Evolutionary conservation across 257 asterid genomes (phyloP), one percentile per base, ranked within the genome.

Genomic region (Paulownia fortunei): DNA sequence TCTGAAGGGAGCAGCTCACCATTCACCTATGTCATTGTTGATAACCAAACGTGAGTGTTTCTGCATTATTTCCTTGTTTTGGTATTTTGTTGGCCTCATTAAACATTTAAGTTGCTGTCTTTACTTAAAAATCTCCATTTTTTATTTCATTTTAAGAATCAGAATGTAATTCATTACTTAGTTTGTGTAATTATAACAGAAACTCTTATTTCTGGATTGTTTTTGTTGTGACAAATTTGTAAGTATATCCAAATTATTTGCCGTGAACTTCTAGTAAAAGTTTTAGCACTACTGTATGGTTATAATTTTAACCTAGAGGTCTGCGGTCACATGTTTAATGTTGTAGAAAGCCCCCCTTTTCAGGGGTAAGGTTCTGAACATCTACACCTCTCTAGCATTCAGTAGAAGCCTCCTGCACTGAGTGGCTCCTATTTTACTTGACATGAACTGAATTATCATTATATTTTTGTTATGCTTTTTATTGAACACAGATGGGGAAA

Each of bases 1-100:
- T 87, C 93, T 3, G 26, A 88, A 56, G 91, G 91, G 36, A 91
- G 96, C 74, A 90, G 85, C 82, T 88, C 96, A 67, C 89, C 96
- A 1, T 90, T 90, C 83, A 85, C 87, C 74, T 90, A 90, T 78
- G 37, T 90, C 80, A 88, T 90, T 74, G 96, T 90, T 32, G 93
- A 90, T 85, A 84, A 68, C 30, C 79, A 90, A 80, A 90, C 87
- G 96, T 90, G 83, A 84, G 95, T 78, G 41, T 63, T 21, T 77
- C 32, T 13, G 12, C 73, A 32, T 73, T 56, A 15, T 36, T 67
- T 26, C 68, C 21, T 79, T 66, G 9, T 8, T 13, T 52, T 27
- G 21, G 7, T 70, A 47, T 51, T 41, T 37, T 76, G 37, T 62
- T 72, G 69, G 46, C 72, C 49, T 49, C 65, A 37, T 58, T 46